Evolutionary conservation across 2,329 filamentous ascomycete species (phyloP), one percentile per base, ranked within the genome.

Genomic region (Epicoccum sorghinum): DNA sequence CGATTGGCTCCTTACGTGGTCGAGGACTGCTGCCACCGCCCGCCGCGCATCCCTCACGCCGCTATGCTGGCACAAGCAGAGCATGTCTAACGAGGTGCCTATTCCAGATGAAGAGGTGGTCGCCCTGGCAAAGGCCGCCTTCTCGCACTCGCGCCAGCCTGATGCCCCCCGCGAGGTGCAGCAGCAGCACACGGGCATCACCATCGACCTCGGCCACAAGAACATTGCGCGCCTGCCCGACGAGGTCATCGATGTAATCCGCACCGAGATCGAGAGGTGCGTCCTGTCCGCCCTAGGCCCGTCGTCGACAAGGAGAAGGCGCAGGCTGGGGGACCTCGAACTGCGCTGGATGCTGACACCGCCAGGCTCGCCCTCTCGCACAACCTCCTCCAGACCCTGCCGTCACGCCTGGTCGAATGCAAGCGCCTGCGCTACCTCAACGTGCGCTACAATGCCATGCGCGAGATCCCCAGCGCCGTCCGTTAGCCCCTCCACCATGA

Each of bases 401-500:
- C 90, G 5, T 69, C 79, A 23, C 83, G 89, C 48, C 89, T 93
- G 64, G 82, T 87, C 32, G 89, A 92, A 76, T 93, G 89, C 76
- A 87, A 85, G 37, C 89, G 88, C 44, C 77, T 93, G 56, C 87
- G 89, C 58, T 93, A 93, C 71, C 83, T 93, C 57, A 93, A 93
- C 65, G 86, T 92, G 58, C 82, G 89, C 69, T 89, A 89, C 75
- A 93, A 93, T 69, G 80, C 85, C 65, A 86, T 93, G 69, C 77
- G 82, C 59, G 83, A 88, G 69, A 87, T 90, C 64, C 87, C 87
- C 40, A 80, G 81, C 66, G 82, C 82, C 61, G 86, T 89, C 80
- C 59, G 85, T 79, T 49, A 35, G 46, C 45, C 47, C 23, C 50
- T 46, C 48, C 47, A 32, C 27, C 24, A 41, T 39, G 37, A 13